Evolutionary conservation across 129 eudicot species (phyloP), one percentile per base, ranked within the genome.

Genomic region (Smallanthus sonchifolius): DNA sequence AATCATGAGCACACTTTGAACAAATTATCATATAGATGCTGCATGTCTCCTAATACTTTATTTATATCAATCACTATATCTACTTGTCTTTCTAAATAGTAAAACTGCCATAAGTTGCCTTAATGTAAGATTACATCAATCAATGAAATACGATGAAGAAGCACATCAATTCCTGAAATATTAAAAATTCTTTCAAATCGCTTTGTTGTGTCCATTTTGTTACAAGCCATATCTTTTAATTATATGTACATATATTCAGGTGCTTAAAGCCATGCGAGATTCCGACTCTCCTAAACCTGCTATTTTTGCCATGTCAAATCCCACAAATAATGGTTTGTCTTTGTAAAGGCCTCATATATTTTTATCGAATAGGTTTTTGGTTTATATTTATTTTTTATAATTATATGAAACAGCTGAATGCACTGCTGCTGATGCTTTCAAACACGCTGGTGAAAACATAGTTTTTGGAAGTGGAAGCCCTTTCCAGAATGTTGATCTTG

Each of bases 401-500:
- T 67, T 73, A 48, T 73, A 49, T 80, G 72, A 44, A 40, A 84
- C 87, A 95, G 99, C 99, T 82, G 99, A 95, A 84, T 95, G 99
- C 87, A 88, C 96, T 79, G 92, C 99, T 79, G 76, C 64, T 62
- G 97, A 95, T 78, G 99, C 99, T 72, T 95, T 95, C 83, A 91
- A 88, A 75, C 76, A 86, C 68, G 97, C 96, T 34, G 99, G 99
- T 19, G 99, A 91, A 55, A 80, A 87, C 51, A 79, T 95, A 45
- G 94, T 95, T 68, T 95, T 95, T 69, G 99, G 91, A 76, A 95
- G 99, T 79, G 99, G 99, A 69, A 95, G 99, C 78, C 99, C 99
- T 54, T 95, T 88, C n/a, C 85, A 87, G 72, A 84, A 91, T 81
- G 99, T 95, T 61, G 85, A 86, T 71, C 96, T 88, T 52, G 99